Conservation (phyloP, 169 alveolate species). For the Plasmodium billcollinsi region DNA sequence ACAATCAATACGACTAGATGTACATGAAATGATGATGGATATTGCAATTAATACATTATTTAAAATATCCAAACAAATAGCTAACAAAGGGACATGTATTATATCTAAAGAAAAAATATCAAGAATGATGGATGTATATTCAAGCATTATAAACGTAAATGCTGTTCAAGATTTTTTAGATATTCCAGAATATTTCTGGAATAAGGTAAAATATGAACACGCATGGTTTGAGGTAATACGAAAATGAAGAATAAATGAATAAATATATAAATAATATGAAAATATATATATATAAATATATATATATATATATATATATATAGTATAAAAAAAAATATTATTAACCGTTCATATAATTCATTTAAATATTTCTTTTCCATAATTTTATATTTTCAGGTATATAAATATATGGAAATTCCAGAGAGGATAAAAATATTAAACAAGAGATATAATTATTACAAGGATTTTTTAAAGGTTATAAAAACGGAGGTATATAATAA, state of each 20-base stretch:
- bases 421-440: constrained; percentile 65
- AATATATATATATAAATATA: neutral
- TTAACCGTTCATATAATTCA: neutral
- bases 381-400: constrained; percentile 21
- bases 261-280: neutral
- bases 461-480: constrained; percentile 68
- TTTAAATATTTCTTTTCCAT: neutral
- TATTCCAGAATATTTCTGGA: constrained; percentile 85
- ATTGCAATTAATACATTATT: constrained; percentile 78
- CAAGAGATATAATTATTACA: constrained; percentile 67
- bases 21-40: constrained; percentile 82
- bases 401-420: constrained; percentile 75
- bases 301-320: too few relatives aligned
- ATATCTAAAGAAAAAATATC: constrained; percentile 76
- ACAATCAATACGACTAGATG: constrained; percentile 79
- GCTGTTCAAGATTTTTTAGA: constrained; percentile 84
- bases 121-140: constrained; percentile 78
- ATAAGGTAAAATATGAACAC: constrained; percentile 74
- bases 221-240: constrained; percentile 65
- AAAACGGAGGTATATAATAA: constrained; percentile 66
- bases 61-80: constrained; percentile 80
- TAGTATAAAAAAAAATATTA: neutral
- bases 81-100: constrained; percentile 77
- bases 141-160: constrained; percentile 81
- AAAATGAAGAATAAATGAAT: neutral